Percentiles rank a stretch among this genome's conserved stretches.
These are phyloP conservation scores for Suillus americanus DNA, from an alignment of 768 basidiomycete species.

Conservation along the genomic window DNA sequence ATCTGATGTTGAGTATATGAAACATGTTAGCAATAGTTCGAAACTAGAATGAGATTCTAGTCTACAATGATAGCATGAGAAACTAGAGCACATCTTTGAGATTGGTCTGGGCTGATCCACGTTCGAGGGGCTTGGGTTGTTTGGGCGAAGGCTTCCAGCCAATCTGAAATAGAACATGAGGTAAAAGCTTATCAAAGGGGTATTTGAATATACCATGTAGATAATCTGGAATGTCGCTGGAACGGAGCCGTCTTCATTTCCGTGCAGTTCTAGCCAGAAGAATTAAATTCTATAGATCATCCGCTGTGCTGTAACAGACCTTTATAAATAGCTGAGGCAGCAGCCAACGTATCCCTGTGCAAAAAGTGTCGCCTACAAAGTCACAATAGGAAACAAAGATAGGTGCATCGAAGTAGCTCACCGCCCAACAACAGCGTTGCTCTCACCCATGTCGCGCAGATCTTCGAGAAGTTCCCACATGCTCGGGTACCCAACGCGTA, in stretches of 20 bases:
- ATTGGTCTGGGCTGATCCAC: conserved; percentile 61
- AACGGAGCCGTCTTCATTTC: conserved; percentile 76
- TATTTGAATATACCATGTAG: conserved; percentile 67
- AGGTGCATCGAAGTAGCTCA: conserved; percentile 29
- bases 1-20: background rate
- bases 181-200: background rate
- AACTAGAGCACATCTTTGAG: conserved; percentile 58
- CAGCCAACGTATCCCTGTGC: conserved; percentile 83
- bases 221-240: conserved; percentile 97
- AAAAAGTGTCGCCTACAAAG: conserved; percentile 58
- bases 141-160: conserved; percentile 77
- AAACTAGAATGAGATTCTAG: background rate
- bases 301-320: conserved; percentile 42
- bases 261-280: conserved; percentile 69
- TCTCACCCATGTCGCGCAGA: conserved; percentile 95
- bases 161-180: conserved; percentile 45
- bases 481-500: conserved; percentile 85
- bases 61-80: background rate
- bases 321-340: conserved; percentile 92
- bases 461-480: conserved; percentile 97
- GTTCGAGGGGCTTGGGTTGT: conserved; percentile 64
- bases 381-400: background rate
- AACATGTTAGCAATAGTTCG: background rate
- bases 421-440: conserved; percentile 87
- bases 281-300: background rate